phyloP scores from a whole-genome alignment of 2,329 filamentous ascomycete genomes.

The Fusarium mangiferae region DNA sequence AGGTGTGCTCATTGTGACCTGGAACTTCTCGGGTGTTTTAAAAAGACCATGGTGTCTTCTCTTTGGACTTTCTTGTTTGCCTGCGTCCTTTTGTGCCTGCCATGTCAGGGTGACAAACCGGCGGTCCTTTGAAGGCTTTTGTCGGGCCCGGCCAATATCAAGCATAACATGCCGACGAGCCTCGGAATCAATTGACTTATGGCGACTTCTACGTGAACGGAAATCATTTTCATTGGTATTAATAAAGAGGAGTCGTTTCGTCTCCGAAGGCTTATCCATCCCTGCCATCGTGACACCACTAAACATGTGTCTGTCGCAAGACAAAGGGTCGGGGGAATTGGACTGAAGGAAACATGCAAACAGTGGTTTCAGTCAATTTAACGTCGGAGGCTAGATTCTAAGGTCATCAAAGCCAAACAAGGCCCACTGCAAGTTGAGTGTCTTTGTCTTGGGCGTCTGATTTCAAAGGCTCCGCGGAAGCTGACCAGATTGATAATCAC shows the following conservation, averaged over 20 bases:
- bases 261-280: background rate
- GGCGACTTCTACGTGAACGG: background rate
- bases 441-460: background rate
- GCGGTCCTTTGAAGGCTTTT: background rate
- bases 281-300: background rate
- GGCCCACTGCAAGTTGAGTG: background rate
- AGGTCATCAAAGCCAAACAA: background rate
- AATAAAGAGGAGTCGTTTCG: background rate
- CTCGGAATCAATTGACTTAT: background rate
- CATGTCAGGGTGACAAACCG: background rate
- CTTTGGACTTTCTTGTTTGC: background rate
- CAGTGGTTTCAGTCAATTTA: rapidly evolving
- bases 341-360: background rate
- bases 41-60: background rate
- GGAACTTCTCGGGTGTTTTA: background rate
- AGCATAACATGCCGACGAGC: slow-evolving; percentile 10
- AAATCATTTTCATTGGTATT: background rate
- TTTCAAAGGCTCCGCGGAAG: slow-evolving; percentile 11
- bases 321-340: background rate
- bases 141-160: slow-evolving; percentile 5
- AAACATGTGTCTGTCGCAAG: background rate
- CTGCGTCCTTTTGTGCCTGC: background rate
- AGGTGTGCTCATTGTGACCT: background rate
- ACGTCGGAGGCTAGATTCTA: background rate
- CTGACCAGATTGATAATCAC: slow-evolving; percentile 12